Conservation (phyloP, 2,329 filamentous ascomycete species). For the Scedosporium apiospermum region DNA sequence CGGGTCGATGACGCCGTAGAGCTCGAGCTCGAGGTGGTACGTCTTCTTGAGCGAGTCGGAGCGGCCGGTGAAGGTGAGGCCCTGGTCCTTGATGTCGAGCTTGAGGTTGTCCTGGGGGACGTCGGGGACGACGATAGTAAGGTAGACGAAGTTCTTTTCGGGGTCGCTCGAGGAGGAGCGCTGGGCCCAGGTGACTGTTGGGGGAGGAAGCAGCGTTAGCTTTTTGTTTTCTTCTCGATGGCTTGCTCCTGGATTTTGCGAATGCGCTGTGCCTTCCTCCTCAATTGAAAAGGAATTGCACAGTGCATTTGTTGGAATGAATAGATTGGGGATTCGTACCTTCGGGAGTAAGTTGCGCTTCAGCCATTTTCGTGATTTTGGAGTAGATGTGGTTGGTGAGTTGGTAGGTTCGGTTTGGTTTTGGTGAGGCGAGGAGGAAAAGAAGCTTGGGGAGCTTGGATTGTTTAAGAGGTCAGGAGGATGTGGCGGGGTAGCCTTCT, state of each 20-base stretch:
- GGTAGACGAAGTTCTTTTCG: slow-evolving; percentile 88
- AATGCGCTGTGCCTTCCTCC: too few relatives aligned
- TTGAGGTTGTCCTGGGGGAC: slow-evolving; percentile 66
- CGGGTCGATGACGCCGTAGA: slow-evolving; percentile 85
- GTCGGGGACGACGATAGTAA: slow-evolving; percentile 84
- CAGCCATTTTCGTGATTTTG: slow-evolving; percentile 16
- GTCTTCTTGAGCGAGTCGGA: slow-evolving; percentile 76
- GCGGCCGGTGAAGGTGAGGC: slow-evolving; percentile 72
- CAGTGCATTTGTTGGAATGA: background rate
- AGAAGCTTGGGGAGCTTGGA: background rate
- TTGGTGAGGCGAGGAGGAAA: slow-evolving; percentile 8
- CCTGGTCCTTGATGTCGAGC: slow-evolving; percentile 71
- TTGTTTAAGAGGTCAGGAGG: background rate
- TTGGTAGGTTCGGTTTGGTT: slow-evolving; percentile 12
- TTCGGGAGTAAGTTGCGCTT: slow-evolving; percentile 24
- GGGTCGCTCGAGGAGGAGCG: slow-evolving; percentile 74
- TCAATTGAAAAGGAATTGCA: background rate
- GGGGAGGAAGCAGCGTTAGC: background rate
- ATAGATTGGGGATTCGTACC: slow-evolving; percentile 17
- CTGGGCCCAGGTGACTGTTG: slow-evolving; percentile 90
- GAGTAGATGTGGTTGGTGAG: slow-evolving; percentile 7
- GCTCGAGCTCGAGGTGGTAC: slow-evolving; percentile 78
- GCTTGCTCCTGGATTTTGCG: background rate
- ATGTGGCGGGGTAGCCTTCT: background rate
- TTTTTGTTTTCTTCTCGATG: background rate